A percentile compares a stretch with the other conserved stretches of the same genome.
Evolutionary conservation across 352 stramenopile species (phyloP).

Genomic region (Phytopythium oedochilum): DNA sequence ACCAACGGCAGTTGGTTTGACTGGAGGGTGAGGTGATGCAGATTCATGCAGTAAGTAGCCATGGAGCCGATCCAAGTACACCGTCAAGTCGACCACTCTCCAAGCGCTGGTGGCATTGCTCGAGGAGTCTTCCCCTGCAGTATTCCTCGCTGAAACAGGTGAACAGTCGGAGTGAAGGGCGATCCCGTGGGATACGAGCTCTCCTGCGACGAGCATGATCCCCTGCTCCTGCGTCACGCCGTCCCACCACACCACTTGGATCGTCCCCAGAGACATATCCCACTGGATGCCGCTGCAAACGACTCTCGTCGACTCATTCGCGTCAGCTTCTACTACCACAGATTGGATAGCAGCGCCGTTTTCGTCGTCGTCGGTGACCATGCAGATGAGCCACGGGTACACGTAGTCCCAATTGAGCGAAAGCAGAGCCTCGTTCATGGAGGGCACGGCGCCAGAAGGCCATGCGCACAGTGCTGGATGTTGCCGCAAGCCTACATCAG

Average conservation of each 20-base stretch:
- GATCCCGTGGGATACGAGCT: slow-evolving; percentile 55
- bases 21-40: neutral
- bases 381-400: slow-evolving; percentile 51
- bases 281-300: slow-evolving; percentile 56
- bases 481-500: slow-evolving; percentile 38
- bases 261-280: slow-evolving; percentile 50
- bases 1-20: neutral
- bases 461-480: slow-evolving; percentile 1
- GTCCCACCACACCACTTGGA: slow-evolving; percentile 73
- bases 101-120: slow-evolving; percentile 14
- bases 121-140: neutral
- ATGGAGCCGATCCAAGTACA: slow-evolving; percentile 53
- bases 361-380: slow-evolving; percentile 39
- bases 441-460: slow-evolving; percentile 30
- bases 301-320: neutral
- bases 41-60: slow-evolving; percentile 48
- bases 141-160: neutral
- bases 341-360: neutral
- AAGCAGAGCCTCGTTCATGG: slow-evolving; percentile 37
- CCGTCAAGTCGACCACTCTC: slow-evolving; percentile 48
- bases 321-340: neutral
- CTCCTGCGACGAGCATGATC: slow-evolving; percentile 41
- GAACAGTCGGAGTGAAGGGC: slow-evolving; percentile 5
- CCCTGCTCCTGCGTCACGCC: slow-evolving; percentile 42
- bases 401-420: slow-evolving; percentile 70